Evolutionary conservation across 768 basidiomycete species (phyloP), one percentile per base, ranked within the genome.

Genomic region (Suillus americanus): DNA sequence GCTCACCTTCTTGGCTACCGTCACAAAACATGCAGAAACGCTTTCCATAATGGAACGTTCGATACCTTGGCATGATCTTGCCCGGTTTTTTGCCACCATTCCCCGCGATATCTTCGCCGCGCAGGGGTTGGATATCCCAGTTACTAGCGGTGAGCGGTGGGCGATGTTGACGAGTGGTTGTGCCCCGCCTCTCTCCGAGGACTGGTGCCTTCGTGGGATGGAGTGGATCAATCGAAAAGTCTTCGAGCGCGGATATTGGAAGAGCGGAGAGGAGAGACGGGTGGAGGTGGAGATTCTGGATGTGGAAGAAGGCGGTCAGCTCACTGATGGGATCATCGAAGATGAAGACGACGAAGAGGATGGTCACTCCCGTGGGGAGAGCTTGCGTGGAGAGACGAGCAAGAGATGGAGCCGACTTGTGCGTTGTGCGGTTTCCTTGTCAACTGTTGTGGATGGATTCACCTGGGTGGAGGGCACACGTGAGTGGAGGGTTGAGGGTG

Each of bases 211-310:
- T 68, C 85, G 97, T 38, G 97, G 97, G 1, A 94, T 96, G 89
- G 95, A 95, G 69, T 99, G 97, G 97, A 90, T 94, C 4, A 91
- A 93, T 7, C 83, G 94, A 64, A 86, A 87, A 66, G 89, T 98
- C 18, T 99, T 91, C 73, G 95, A 97, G 74, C 87, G 93, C 46
- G 97, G 96, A 0, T 99, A 90, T 74, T 99, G 97, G 97, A 92
- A 90, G 72, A 80, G 81, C n/a, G 85, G 84, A 38, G 90, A 89
- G 60, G 88, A 89, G 63, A 81, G 83, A 55, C 78, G 79, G 46
- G 71, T 78, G 66, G 97, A 99, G 80, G 82, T 92, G 62, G 95
- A 95, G 70, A 89, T 95, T 1, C 80, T 97, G 56, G 84, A 90
- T 61, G 77, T 82, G 62, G 79, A 82, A 12, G 88, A 92, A 70